phyloP scores from a whole-genome alignment of 2,329 filamentous ascomycete species.

The Botrytis sinoallii region DNA sequence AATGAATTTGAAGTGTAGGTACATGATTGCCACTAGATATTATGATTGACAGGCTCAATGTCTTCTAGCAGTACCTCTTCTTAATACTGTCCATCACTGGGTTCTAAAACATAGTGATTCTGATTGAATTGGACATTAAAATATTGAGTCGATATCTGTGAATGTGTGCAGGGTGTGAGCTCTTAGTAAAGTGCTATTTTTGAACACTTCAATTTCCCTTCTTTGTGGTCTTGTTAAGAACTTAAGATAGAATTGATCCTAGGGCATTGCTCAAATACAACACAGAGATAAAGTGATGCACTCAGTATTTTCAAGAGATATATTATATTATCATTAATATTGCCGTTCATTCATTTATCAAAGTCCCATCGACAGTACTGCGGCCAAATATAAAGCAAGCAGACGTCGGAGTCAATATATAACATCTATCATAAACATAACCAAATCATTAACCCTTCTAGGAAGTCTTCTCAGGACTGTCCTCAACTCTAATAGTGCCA shows the following conservation, averaged over 20 bases:
- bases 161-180: no score
- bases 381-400: no score
- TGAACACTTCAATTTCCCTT: neutral
- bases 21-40: neutral
- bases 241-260: no score
- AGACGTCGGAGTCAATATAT: neutral
- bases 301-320: neutral
- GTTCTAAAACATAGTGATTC: neutral
- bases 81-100: neutral
- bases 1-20: neutral
- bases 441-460: slow-evolving; percentile 2
- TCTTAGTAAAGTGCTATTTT: neutral
- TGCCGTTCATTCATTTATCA: neutral
- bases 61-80: neutral
- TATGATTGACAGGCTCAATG: neutral
- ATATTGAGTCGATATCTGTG: no score
- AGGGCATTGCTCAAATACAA: neutral
- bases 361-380: neutral
- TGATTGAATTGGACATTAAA: no score
- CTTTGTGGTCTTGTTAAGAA: neutral
- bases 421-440: neutral
- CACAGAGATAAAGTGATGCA: neutral
- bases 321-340: neutral
- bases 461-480: neutral
- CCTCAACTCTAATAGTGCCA: neutral